These are phyloP conservation scores for Clausena lansium DNA, from an alignment of 345 rosid genomes.

Conservation along the genomic window DNA sequence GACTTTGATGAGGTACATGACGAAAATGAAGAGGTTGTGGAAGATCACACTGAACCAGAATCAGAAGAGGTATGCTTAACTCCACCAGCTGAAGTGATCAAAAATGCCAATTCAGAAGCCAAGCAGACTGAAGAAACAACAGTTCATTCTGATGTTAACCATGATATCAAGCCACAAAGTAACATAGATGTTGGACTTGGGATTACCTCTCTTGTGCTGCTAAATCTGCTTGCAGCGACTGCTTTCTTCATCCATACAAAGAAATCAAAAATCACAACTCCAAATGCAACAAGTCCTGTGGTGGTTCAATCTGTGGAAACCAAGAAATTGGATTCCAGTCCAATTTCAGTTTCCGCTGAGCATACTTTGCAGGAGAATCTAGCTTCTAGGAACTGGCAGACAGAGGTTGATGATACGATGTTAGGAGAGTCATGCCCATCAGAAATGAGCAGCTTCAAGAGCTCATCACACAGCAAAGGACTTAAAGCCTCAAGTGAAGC, in stretches of 20 bases:
- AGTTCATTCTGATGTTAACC: conserved; percentile 6
- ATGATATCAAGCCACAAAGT: conserved; percentile 21
- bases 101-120: conserved; percentile 1
- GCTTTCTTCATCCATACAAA: conserved; percentile 33
- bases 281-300: conserved; percentile 15
- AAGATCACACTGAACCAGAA: conserved; percentile 16
- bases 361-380: conserved; percentile 21
- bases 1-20: conserved; percentile 19
- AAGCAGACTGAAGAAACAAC: background rate
- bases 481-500: conserved; percentile 31
- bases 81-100: conserved; percentile 8
- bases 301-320: conserved; percentile 15
- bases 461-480: conserved; percentile 29
- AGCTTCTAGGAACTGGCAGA: conserved; percentile 30
- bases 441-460: conserved; percentile 57
- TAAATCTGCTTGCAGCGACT: conserved; percentile 37
- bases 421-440: conserved; percentile 47
- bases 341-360: conserved; percentile 21
- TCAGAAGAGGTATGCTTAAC: conserved; percentile 12
- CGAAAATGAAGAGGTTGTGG: conserved; percentile 18
- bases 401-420: conserved; percentile 46
- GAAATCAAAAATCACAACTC: conserved; percentile 17
- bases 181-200: conserved; percentile 8
- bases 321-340: conserved; percentile 29
- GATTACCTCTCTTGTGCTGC: conserved; percentile 30